Base-by-base conservation (phyloP, 805 yeast species). In the Phaffomyces opuntiae region DNA sequence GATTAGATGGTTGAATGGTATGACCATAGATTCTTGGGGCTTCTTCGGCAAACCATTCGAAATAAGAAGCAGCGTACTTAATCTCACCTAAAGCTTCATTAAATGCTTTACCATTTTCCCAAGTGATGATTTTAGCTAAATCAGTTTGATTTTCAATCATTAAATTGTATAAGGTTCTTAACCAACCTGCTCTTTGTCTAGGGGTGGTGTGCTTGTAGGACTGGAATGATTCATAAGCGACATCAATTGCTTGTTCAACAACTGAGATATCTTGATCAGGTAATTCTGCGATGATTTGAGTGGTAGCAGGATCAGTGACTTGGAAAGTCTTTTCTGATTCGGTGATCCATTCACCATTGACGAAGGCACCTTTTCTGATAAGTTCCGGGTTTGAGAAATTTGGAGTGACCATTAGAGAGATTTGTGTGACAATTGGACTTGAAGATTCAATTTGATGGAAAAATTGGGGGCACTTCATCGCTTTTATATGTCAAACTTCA, bases 21-120 rank as follows among this genome's bases (percentile, higher is more conserved):
- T 71, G 66, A 41, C 84, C 82, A 54, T 77, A 75, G 27, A 69
- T 57, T 50, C 83, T 62, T 53, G 77, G 74, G 13, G 82, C 80
- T 54, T 77, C 83, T 58, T 77, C 82, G 31, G 95, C 73, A 60
- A 80, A 90, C 96, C 97, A 90, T 59, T 87, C 89, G 62, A 87
- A 84, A 64, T 84, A 89, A 7, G 86, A 76, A 4, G 84, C 83
- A 27, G 78, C 81, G 52, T 78, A 78, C 53, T 70, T 75, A 48
- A 77, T 60, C 55, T 79, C 83, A 44, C 81, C 81, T 11, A 57
- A 56, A 9, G 81, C 73, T 53, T 78, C 83, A 36, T 73, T 59
- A 39, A 75, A 59, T 13, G 80, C 67, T 57, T 78, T 78, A 49
- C 84, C 83, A 55, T 78, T 79, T 61, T 79, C 84, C 77, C 76